Base-by-base conservation (phyloP, 2,329 filamentous ascomycete genomes). In the Corynespora cassiicola region DNA sequence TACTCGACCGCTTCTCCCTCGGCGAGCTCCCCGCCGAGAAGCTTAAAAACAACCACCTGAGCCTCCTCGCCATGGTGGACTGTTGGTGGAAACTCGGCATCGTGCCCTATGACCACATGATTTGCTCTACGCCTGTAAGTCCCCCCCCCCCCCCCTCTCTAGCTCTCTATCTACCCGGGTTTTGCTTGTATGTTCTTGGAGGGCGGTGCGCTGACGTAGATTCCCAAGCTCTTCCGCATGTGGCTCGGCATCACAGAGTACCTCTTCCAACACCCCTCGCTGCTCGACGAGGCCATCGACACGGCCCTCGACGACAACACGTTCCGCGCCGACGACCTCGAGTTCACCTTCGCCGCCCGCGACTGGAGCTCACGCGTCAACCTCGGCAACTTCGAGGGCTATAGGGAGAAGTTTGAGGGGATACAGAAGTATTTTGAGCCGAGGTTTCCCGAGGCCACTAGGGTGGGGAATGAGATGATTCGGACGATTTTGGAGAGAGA, bases 21-120 rank as follows among this genome's bases (percentile, higher is more conserved):
- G 87, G 88, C 22, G 82, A 85, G 39, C 76, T 78, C 45, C 78
- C 84, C 24, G 81, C 82, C 38, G 79, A 85, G 58, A 75, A 78
- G 43, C 81, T 89, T 14, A 89, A 87, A 36, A 99, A 99, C 72
- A 99, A 94, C 65, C 95, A 99, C 69, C 79, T 99, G 19, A 91
- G 86, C 65, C 77, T 99, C 40, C 79, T 99, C 28, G 94, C 91
- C 30, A 99, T 99, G 82, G 95, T 97, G 27, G 94, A 99, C 73
- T 97, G 92, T 72, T 99, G 94, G 94, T 94, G 88, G 64, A 88
- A 89, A 53, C 79, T 97, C 29, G 87, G 85, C 21, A 99, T 96
- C 58, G 87, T 95, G 31, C 94, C 94, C 1, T 99, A 99, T 69
- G 92, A 99, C 70, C 95, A 99, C 75, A 99, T 99, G 91, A 95